A percentile compares a stretch with the other conserved stretches of the same genome.
Evolutionary conservation across 768 basidiomycete genomes (phyloP).

Genomic region (Exidia glandulosa): DNA sequence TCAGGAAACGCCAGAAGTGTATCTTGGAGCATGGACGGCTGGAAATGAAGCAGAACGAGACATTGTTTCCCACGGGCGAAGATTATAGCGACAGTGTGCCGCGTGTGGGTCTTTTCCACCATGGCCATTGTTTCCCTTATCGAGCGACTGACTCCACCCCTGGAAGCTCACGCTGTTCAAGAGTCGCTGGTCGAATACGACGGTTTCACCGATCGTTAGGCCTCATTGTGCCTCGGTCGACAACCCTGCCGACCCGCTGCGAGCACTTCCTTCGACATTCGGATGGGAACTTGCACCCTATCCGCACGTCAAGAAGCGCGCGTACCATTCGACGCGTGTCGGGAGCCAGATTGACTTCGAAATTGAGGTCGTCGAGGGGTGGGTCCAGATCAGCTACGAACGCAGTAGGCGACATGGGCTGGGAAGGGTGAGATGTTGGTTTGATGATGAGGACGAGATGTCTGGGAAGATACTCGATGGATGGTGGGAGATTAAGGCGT

Average conservation of each 20-base stretch:
- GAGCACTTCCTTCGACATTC: neutral
- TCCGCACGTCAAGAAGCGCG: neutral
- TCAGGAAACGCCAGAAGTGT: neutral
- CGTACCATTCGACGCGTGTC: neutral
- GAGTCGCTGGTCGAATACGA: neutral
- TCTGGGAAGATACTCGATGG: neutral
- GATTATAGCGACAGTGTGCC: neutral
- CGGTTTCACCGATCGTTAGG: neutral
- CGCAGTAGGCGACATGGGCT: neutral
- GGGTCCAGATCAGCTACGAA: neutral
- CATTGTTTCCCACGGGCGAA: neutral
- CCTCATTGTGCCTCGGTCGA: constrained; percentile 1
- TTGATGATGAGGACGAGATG: neutral
- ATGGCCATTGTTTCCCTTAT: too few species aligned
- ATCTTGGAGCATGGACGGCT: neutral
- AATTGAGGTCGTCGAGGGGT: neutral
- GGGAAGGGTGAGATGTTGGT: neutral
- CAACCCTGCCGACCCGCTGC: neutral
- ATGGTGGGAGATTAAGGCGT: neutral
- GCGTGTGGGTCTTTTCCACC: neutral
- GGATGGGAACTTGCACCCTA: neutral
- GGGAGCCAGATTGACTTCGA: neutral
- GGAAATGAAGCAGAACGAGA: neutral
- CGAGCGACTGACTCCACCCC: neutral
- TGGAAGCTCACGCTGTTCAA: neutral